A percentile compares a stretch with the other conserved stretches of the same genome.
Evolutionary conservation across 176 grass and related monocot species (phyloP).

Genomic region (Avena insularis): DNA sequence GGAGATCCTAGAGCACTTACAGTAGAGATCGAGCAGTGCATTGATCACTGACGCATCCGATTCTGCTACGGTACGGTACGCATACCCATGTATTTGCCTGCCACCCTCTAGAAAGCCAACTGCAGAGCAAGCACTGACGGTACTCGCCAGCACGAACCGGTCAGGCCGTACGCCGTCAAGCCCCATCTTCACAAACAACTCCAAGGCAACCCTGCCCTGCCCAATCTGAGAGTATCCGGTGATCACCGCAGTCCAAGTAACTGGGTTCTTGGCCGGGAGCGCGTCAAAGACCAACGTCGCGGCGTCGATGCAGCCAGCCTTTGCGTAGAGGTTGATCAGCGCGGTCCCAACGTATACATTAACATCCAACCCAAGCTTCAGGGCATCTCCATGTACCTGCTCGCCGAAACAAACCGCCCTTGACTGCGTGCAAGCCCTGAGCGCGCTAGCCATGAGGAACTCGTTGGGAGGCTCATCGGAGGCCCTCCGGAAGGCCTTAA

Average conservation of each 20-base stretch:
- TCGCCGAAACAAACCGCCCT: conserved; percentile 27
- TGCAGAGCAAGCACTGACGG: conserved; percentile 64
- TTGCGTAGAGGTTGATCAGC: conserved; percentile 63
- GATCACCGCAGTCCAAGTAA: conserved; percentile 78
- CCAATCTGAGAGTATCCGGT: conserved; percentile 63
- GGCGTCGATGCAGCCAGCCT: conserved; percentile 53
- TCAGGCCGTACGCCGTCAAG: conserved; percentile 49
- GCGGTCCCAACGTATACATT: conserved; percentile 63
- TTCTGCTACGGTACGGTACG: conserved; percentile 49
- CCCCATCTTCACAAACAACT: conserved; percentile 66
- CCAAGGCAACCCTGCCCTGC: conserved; percentile 38
- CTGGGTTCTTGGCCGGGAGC: conserved; percentile 57
- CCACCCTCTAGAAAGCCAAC: conserved; percentile 61
- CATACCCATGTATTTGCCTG: conserved; percentile 65
- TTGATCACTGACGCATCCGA: conserved; percentile 63
- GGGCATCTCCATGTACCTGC: conserved; percentile 58
- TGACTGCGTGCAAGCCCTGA: conserved; percentile 64
- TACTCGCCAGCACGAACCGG: conserved; percentile 69
- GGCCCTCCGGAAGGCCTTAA: conserved; percentile 35
- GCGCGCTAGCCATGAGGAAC: conserved; percentile 68
- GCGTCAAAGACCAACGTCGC: conserved; percentile 60
- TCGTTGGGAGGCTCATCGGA: conserved; percentile 52
- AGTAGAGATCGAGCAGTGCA: conserved; percentile 67
- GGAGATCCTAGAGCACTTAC: conserved; percentile 63
- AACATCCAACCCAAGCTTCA: conserved; percentile 51